phyloP scores from a whole-genome alignment of 306 rosid genomes.

The Pueraria montana region DNA sequence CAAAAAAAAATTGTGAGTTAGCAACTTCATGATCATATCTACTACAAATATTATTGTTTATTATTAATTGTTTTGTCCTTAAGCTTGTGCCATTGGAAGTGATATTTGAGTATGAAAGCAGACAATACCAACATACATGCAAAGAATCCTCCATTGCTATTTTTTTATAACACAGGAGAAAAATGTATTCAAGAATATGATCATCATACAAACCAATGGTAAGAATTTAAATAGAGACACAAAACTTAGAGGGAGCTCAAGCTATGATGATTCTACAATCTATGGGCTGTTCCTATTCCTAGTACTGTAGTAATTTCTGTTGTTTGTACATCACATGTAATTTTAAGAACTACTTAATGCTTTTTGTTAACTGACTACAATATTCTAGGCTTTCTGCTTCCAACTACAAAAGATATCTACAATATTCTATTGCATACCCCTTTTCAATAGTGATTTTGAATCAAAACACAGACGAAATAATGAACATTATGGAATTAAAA shows the following conservation, averaged over 20 bases:
- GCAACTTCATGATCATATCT: slow-evolving; percentile 36
- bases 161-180: not conserved
- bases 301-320: not conserved
- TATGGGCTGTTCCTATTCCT: not conserved
- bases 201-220: slow-evolving; percentile 3
- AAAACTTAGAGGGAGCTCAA: not conserved
- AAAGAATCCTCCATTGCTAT: not conserved
- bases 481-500: not conserved
- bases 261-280: slow-evolving; percentile 5
- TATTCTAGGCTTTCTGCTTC: slow-evolving; percentile 3
- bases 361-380: not conserved
- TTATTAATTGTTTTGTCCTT: slow-evolving; percentile 13
- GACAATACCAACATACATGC: slow-evolving; percentile 34
- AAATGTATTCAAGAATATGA: slow-evolving; percentile 1
- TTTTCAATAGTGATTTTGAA: not conserved
- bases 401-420: not conserved
- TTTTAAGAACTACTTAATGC: not conserved
- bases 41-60: not conserved
- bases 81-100: slow-evolving; percentile 3
- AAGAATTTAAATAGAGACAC: not conserved
- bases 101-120: slow-evolving; percentile 1
- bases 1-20: not conserved
- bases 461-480: not conserved
- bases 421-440: not conserved
- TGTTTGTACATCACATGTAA: not conserved